A percentile compares a stretch with the other conserved stretches of the same genome.
phyloP scores from a whole-genome alignment of 306 rosid genomes.

The Casuarina equisetifolia region DNA sequence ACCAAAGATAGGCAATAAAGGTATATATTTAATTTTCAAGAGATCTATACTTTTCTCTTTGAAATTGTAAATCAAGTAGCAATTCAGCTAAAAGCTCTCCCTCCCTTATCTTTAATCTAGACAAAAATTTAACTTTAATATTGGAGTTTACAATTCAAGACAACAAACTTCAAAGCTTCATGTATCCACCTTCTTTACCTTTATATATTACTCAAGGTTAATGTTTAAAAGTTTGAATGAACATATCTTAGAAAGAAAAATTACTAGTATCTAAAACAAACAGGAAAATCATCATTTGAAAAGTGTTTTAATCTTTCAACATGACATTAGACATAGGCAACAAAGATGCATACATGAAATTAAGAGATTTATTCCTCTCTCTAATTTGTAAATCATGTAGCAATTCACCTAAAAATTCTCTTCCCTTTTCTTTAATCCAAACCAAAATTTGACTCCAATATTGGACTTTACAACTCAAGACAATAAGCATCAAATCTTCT shows the following conservation, averaged over 20 bases:
- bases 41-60: conserved; percentile 55
- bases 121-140: background rate
- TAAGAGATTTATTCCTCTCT: conserved; percentile 58
- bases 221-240: too few species aligned
- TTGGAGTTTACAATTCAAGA: too few species aligned
- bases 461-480: too few species aligned
- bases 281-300: background rate
- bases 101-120: conserved; percentile 50
- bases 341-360: conserved; percentile 47
- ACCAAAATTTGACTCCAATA: background rate
- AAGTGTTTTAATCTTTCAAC: background rate
- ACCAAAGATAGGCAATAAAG: background rate
- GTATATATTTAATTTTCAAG: conserved; percentile 58
- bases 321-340: background rate
- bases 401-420: conserved; percentile 31
- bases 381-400: conserved; percentile 37
- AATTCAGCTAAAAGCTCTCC: conserved; percentile 34
- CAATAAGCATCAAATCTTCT: too few species aligned
- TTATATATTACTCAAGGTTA: too few species aligned
- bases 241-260: too few species aligned
- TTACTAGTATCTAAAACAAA: too few species aligned
- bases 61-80: conserved; percentile 40
- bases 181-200: too few species aligned
- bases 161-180: background rate
- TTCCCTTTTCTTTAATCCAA: conserved; percentile 50